These are phyloP conservation scores for Pyricularia grisea DNA, from an alignment of 2,329 filamentous ascomycete genomes.

Conservation along the genomic window DNA sequence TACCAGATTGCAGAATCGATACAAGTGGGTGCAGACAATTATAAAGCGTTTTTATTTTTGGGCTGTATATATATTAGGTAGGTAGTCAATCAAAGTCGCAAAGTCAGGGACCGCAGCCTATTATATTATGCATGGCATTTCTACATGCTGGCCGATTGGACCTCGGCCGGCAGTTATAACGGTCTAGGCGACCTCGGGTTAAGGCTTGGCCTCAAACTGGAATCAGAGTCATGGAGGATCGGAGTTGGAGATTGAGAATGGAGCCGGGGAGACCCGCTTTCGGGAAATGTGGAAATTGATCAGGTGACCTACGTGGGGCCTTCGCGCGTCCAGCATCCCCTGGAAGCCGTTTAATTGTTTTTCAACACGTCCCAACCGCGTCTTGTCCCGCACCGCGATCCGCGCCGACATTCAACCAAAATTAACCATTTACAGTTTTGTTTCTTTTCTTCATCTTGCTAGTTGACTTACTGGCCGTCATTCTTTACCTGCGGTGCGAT, in stretches of 20 bases:
- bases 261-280: not conserved
- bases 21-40: not conserved
- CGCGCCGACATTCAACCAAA: not conserved
- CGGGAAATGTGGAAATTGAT: not conserved
- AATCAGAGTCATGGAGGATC: not conserved
- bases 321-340: constrained; percentile 9
- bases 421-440: not conserved
- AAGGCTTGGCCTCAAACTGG: not conserved
- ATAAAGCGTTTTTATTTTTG: not conserved
- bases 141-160: not conserved
- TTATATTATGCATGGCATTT: not conserved
- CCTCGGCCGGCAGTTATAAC: not conserved
- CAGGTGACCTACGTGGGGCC: constrained; percentile 12
- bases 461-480: not conserved
- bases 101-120: not conserved
- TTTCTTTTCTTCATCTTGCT: not conserved
- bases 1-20: not conserved
- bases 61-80: not conserved
- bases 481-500: not conserved
- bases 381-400: not conserved
- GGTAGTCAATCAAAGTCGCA: not conserved
- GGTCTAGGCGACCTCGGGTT: not conserved
- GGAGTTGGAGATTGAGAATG: not conserved
- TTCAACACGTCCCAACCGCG: not conserved
- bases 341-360: constrained; percentile 4